Percentiles rank a stretch among this genome's conserved stretches.
Conservation (phyloP, 1,284 basidiomycete genomes). For the Puccinia novopanici region DNA sequence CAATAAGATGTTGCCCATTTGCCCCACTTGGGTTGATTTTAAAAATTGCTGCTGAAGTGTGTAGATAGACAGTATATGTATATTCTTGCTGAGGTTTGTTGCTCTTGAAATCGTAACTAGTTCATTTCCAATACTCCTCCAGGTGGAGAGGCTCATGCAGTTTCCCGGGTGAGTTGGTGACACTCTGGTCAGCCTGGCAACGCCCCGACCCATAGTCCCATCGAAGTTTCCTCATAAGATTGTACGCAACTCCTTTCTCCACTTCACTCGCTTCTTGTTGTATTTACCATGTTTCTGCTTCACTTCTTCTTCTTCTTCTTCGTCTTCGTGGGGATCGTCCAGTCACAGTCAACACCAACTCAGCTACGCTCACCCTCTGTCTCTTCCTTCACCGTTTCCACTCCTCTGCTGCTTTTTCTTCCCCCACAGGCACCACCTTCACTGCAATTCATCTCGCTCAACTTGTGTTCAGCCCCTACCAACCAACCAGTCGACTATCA, state of each 20-base stretch:
- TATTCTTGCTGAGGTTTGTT: no score
- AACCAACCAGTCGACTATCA: background rate
- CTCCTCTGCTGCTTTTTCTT: background rate
- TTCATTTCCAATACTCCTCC: no score
- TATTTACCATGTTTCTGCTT: background rate
- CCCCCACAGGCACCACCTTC: background rate
- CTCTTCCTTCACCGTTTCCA: background rate
- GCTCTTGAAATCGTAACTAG: no score
- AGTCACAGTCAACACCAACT: background rate
- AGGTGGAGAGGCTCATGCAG: no score
- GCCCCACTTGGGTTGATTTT: no score
- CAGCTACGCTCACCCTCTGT: background rate
- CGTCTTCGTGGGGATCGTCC: background rate
- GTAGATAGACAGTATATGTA: no score
- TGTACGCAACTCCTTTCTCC: background rate
- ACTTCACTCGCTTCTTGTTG: background rate
- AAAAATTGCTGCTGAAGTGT: no score
- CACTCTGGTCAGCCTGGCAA: background rate
- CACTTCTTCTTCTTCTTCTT: background rate
- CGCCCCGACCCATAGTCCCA: background rate
- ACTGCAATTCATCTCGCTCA: background rate
- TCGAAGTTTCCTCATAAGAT: background rate
- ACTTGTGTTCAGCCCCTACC: background rate
- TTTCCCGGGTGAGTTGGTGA: constrained; percentile 1
- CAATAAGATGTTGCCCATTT: no score